Base-by-base conservation (phyloP, 2,329 filamentous ascomycete species). In the Trichoderma asperellum region DNA sequence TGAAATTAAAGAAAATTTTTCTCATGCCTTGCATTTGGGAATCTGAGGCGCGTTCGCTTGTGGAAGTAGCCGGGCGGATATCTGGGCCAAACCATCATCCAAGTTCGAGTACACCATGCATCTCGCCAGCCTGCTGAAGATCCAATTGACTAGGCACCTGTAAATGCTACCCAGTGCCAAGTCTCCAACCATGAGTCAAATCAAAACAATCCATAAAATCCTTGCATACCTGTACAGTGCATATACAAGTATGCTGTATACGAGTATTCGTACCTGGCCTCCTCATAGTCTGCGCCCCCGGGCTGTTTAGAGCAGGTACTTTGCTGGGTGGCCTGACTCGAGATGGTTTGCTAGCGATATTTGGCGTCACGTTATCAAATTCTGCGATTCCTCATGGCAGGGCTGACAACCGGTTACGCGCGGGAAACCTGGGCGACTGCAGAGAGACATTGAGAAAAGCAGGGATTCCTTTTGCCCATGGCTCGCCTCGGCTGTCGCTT, bases 381-480 rank as follows among this genome's bases (percentile, higher is more conserved):
- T 56, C 29, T 66, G 40, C 37, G 16, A 49, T 52, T 32, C 32
- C 55, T 67, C 55, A 58, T 16, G 14, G 29, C 63, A 67, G 53
- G 55, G 63, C 63, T 58, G 63, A 66, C 52, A 40, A 37, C 29
- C 49, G 63, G 63, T 40, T 58, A 67, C 43, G 63, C 32, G 24
- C 63, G 63, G 63, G 24, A 53, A 34, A 56, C 6, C 12, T 37
- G 49, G 10, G 32, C 14, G 40, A 32, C 4, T 32, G 27, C 34
- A 64, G 53, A 5, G 10, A 32, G 40, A n/a, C 34, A 56, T 16
- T 16, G 37, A 18, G 14, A 24, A 34, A 32, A 43, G 40, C 63
- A 66, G 32, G 63, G 63, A 59, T 66, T 34, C 18, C 12, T 8
- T n/a, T 29, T 37, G 27, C 55, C 63, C 55, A 67, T 47, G 55